Base-by-base conservation (phyloP, 257 asterid species). In the Gentiana straminea region DNA sequence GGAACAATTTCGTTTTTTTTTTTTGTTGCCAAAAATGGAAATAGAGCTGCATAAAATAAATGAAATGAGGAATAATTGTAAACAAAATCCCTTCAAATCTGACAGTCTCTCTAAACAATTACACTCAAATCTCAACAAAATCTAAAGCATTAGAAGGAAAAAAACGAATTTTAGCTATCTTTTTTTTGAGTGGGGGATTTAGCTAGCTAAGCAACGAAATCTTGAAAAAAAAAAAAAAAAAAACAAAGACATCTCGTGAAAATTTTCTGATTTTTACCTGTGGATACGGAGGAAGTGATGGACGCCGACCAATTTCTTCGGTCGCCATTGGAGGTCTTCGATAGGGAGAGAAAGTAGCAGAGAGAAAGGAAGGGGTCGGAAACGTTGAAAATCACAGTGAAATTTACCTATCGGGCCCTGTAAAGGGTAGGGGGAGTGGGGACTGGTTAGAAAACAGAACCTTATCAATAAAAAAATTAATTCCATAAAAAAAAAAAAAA, bases 211-310 rank as follows among this genome's bases (percentile, higher is more conserved):
- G 73, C 48, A 65, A 57, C 35, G 52, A 39, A 39, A 3, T 39
- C 8, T 39, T 39, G 57, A 38, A 49, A 41, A 4, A 6, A 54
- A 12, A 49, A 52, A 7, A 35, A 39, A 12, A 12, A 3, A 8
- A 36, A 13, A n/a, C 15, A 37, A 32, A 34, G 13, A 34, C 15
- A 35, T 35, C 34, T 4, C 10, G 5, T 11, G 35, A 34, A 41
- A 47, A 57, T 0, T 8, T 36, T 51, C 8, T 2, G 4, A 6
- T 33, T 43, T 61, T 50, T 55, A 86, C 95, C 91, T 83, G 83
- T 13, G 91, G 91, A 74, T 84, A 86, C 37, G 86, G 72, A 61
- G 89, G 90, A 46, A 72, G 77, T 8, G 86, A 65, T 56, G 92
- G 71, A 63, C 77, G 74, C 59, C 54, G 75, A 69, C 48, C 68